Base-by-base conservation (phyloP, 2,329 filamentous ascomycete species). In the Aspergillus flavus region DNA sequence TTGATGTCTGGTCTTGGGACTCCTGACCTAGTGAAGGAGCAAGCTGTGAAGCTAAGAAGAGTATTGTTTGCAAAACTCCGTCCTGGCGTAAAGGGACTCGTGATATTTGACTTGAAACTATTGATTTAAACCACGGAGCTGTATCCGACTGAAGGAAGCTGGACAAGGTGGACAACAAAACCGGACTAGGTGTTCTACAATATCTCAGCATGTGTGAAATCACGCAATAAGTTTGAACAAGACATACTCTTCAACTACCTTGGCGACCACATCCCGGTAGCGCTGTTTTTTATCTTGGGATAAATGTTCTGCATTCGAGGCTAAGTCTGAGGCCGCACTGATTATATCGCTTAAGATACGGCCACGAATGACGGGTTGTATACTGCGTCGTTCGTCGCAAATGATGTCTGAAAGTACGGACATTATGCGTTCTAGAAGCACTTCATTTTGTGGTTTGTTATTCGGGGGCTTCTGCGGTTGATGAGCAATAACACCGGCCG, bases 1-100 rank as follows among this genome's bases (percentile, higher is more conserved):
- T 71, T 1, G 74, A 73, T 16, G 67, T 61, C 45, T 73, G 66
- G 6, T 58, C 63, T 54, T 76, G 73, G 7, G 73, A 68, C 62
- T 74, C 74, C 14, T 76, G 69, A 4, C 78, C 79, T 11, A 81
- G 68, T 1, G 75, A 71, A 10, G 79, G 79, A 0, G 78, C 74
- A 56, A 80, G 76, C 64, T 80, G 79, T 16, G 78, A 79, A 6
- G 77, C 76, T 45, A 81, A 68, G 58, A 81, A 81, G 43, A 79
- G 66, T 43, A 81, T 76, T 1, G 75, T 80, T 61, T 81, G 78
- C 26, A 79, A 60, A 21, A 81, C 77, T 2, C 79, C 79, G 61
- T 78, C 75, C 2, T 72, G 64, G 1, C 79, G 79, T 45, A 81
- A 65, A 19, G 79, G 79, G 2, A 80, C 62, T 11, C 67, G 72